phyloP scores from a whole-genome alignment of 2,329 filamentous ascomycete genomes.

The Penicillium fuscoglaucum region DNA sequence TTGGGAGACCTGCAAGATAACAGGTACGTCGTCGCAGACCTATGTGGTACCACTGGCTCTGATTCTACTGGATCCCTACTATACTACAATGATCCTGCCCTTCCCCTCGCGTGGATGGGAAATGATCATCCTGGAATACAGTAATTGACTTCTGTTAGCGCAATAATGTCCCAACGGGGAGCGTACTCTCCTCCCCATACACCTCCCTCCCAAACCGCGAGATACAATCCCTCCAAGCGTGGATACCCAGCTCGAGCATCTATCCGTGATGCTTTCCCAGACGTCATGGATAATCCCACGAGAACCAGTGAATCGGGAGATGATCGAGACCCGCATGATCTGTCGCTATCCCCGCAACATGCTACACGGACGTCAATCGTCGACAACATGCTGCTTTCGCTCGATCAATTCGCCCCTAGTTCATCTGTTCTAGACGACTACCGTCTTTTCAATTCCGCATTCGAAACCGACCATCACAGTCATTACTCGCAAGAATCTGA shows the following conservation, averaged over 20 bases:
- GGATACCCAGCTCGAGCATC: slow-evolving; percentile 33
- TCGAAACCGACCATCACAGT: slow-evolving; percentile 41
- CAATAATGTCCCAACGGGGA: slow-evolving; percentile 33
- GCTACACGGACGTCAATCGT: slow-evolving; percentile 88
- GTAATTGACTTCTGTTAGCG: slow-evolving; percentile 18
- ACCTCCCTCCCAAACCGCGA: slow-evolving; percentile 39
- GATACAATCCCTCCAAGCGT: slow-evolving; percentile 33
- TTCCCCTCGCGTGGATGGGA: not conserved
- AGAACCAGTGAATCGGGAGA: slow-evolving; percentile 40
- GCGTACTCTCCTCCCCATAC: slow-evolving; percentile 42
- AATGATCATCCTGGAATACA: slow-evolving; percentile 7
- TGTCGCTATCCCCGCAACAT: slow-evolving; percentile 74
- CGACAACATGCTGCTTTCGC: slow-evolving; percentile 89
- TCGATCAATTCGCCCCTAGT: slow-evolving; percentile 69
- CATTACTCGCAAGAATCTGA: slow-evolving; percentile 33
- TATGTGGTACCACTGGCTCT: not conserved
- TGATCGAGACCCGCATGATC: slow-evolving; percentile 64
- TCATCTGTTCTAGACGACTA: slow-evolving; percentile 40
- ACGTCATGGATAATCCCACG: slow-evolving; percentile 37
- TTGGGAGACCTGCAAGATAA: not conserved
- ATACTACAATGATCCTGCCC: not conserved
- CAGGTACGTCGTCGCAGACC: not conserved
- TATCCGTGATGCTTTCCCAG: slow-evolving; percentile 45
- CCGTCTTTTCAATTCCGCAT: slow-evolving; percentile 43
- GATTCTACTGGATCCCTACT: not conserved